Percentiles rank a stretch among this genome's conserved stretches.
Conservation (phyloP, 768 basidiomycete genomes). For the Naganishia antarctica region DNA sequence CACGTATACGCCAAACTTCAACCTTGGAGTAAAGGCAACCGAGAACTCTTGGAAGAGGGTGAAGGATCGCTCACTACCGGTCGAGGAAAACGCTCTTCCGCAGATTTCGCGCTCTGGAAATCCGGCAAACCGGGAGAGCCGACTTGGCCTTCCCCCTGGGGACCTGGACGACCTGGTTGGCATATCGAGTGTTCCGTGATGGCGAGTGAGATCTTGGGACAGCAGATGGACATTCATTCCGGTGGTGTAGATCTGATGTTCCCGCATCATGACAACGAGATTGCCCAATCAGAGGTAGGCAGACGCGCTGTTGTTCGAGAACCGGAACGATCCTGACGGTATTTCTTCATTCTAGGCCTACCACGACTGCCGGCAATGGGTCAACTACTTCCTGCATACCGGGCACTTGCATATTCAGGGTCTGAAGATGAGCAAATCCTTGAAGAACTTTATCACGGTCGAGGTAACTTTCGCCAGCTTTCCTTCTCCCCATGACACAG, state of each 20-base stretch:
- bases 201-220: conserved; percentile 84
- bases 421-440: conserved; percentile 96
- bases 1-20: conserved; percentile 92
- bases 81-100: conserved; percentile 66
- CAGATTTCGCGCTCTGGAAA: conserved; percentile 99
- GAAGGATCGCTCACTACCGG: conserved; percentile 70
- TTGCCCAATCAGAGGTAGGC: conserved; percentile 86
- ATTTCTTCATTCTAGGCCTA: conserved; percentile 62
- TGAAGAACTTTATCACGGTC: conserved; percentile 99
- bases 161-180: conserved; percentile 92
- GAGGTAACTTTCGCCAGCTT: conserved; percentile 39
- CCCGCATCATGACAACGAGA: conserved; percentile 98
- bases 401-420: conserved; percentile 98
- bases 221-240: conserved; percentile 94
- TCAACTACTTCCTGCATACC: conserved; percentile 97
- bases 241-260: conserved; percentile 97
- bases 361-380: conserved; percentile 86
- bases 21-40: conserved; percentile 92
- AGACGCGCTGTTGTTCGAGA: background rate
- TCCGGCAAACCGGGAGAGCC: conserved; percentile 93
- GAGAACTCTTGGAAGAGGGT: conserved; percentile 79
- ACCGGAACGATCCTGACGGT: background rate
- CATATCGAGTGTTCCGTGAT: conserved; percentile 99
- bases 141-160: conserved; percentile 95
- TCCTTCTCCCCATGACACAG: too few species aligned